phyloP scores from a whole-genome alignment of 2,329 filamentous ascomycete genomes.

The Madurella mycetomatis region DNA sequence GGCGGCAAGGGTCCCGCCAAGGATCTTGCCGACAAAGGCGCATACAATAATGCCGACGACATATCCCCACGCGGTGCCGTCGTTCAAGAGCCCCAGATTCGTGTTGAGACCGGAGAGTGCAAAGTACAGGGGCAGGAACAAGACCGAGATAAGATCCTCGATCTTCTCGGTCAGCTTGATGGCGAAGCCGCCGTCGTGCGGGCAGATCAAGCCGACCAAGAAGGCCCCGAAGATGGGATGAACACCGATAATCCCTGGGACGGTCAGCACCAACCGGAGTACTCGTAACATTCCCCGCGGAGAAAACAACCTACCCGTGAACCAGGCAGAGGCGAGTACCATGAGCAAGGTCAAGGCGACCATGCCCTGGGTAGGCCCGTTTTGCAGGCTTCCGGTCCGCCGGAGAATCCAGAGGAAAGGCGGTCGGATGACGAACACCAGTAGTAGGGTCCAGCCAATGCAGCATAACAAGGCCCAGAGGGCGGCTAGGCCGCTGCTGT shows the following conservation, averaged over 20 bases:
- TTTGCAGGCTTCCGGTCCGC: constrained; percentile 72
- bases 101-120: constrained; percentile 87
- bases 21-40: constrained; percentile 80
- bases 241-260: constrained; percentile 71
- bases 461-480: constrained; percentile 78
- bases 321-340: constrained; percentile 75
- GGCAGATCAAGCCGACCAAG: constrained; percentile 81
- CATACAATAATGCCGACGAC: constrained; percentile 76
- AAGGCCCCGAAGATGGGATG: constrained; percentile 95
- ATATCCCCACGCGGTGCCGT: constrained; percentile 82
- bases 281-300: not conserved
- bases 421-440: constrained; percentile 69
- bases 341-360: constrained; percentile 79
- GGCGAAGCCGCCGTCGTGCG: constrained; percentile 82
- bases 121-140: constrained; percentile 91
- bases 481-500: constrained; percentile 73
- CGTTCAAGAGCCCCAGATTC: constrained; percentile 76
- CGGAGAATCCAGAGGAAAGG: constrained; percentile 69
- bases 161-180: constrained; percentile 92
- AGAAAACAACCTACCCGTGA: constrained; percentile 47
- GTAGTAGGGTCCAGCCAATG: constrained; percentile 70
- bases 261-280: not conserved
- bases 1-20: constrained; percentile 76
- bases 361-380: constrained; percentile 81
- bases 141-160: constrained; percentile 78